Base-by-base conservation (phyloP, 305 asterid genomes). In the Galium porrigens region DNA sequence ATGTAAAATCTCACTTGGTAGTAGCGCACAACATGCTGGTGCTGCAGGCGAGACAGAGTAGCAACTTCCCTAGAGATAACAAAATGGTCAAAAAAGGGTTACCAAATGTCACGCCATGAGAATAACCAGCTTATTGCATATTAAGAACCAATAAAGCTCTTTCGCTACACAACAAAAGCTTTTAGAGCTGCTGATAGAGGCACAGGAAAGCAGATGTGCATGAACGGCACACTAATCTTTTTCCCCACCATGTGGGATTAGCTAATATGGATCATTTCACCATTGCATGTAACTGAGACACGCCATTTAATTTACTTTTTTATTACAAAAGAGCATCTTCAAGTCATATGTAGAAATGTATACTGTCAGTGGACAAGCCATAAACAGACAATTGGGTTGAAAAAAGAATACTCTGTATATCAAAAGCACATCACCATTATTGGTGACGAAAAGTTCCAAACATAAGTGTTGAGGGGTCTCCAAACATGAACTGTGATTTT, bases 41-140 rank as follows among this genome's bases (percentile, higher is more conserved):
- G 99, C 81, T 92, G 99, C 86, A 92, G 79, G 67, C 96, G 85
- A 54, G 99, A 80, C 76, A 92, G 95, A 18, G 99, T 92, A 49
- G 95, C 94, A 64, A 92, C 99, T 85, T 92, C 99, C 86, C 97
- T 91, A 71, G 30, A 30, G 60, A 57, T 33, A 18, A 41, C 58
- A 69, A 25, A 70, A 53, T 30, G 41, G 30, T 56, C 2, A 32
- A 41, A 46, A 20, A 8, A 44, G 6, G 51, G 51, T 11, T 11
- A 11, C 15, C 49, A 42, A 14, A 44, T 0, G 17, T 14, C 51
- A 42, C 17, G 12, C 12, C 12, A 4, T 41, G 17, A 55, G 15
- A 12, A 18, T 27, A 62, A 52, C 32, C 62, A 63, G 56, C 32
- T 18, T 4, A 52, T 20, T 22, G 10, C 8, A 5, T 3, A 39